phyloP scores from a whole-genome alignment of 352 stramenopile genomes.

The Phytophthora sp. region DNA sequence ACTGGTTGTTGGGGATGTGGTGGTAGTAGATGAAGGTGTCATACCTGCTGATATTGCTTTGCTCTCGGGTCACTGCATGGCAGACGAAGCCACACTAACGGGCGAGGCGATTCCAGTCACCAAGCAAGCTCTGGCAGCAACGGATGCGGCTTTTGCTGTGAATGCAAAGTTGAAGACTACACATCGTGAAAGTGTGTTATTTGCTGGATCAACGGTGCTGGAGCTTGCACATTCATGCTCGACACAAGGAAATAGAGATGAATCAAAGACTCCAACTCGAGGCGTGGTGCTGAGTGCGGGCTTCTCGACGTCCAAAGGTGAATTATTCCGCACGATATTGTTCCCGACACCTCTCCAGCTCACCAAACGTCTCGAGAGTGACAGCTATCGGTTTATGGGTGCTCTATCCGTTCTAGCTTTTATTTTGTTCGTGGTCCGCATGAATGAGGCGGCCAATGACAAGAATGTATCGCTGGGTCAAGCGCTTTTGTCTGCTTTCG shows the following conservation, averaged over 20 bases:
- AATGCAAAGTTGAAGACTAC: conserved; percentile 50
- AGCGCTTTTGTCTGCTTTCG: conserved; percentile 52
- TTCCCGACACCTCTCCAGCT: conserved; percentile 66
- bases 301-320: conserved; percentile 73
- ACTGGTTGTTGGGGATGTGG: conserved; percentile 75
- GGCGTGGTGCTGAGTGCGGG: conserved; percentile 69
- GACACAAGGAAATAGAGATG: conserved; percentile 27
- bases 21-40: conserved; percentile 67
- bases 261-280: conserved; percentile 38
- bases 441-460: conserved; percentile 42
- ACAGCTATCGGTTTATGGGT: conserved; percentile 76
- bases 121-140: conserved; percentile 44
- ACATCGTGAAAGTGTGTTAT: conserved; percentile 58
- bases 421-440: conserved; percentile 60
- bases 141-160: conserved; percentile 16
- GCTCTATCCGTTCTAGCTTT: conserved; percentile 60
- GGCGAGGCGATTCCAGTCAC: conserved; percentile 83
- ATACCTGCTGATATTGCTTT: conserved; percentile 71
- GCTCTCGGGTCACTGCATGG: conserved; percentile 67
- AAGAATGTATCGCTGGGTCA: conserved; percentile 30
- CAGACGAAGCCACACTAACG: conserved; percentile 80
- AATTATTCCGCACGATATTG: conserved; percentile 76
- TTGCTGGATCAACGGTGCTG: conserved; percentile 64
- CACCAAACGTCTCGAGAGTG: conserved; percentile 57
- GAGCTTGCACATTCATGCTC: conserved; percentile 34